Evolutionary conservation across 2,329 filamentous ascomycete genomes (phyloP).

Genomic region (Xylaria hypoxylon): DNA sequence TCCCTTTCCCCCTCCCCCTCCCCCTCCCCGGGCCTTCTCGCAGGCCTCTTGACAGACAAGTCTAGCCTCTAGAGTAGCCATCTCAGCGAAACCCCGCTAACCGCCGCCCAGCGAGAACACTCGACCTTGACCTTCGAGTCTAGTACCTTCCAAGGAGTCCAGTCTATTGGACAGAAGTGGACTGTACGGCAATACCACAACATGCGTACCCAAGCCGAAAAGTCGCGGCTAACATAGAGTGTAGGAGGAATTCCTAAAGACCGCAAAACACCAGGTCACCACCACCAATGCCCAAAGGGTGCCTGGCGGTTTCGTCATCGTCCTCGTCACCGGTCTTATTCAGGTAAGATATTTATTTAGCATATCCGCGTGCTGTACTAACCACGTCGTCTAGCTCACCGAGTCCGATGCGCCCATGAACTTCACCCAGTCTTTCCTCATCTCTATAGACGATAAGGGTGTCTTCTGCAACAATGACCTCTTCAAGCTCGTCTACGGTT

Average conservation of each 20-base stretch:
- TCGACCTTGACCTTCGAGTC: constrained; percentile 97
- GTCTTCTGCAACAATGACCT: constrained; percentile 90
- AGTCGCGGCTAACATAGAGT: constrained; percentile 21
- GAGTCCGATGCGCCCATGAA: constrained; percentile 88
- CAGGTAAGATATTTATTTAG: constrained; percentile 38
- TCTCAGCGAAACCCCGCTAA: constrained; percentile 36
- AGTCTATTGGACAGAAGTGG: constrained; percentile 82
- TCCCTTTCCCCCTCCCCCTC: too few relatives aligned
- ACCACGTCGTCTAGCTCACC: constrained; percentile 72
- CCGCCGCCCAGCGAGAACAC: constrained; percentile 70
- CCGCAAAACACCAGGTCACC: constrained; percentile 63
- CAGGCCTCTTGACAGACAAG: not conserved
- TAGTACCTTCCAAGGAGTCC: constrained; percentile 70
- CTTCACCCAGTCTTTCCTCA: constrained; percentile 91
- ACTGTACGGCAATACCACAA: constrained; percentile 64
- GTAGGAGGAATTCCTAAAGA: constrained; percentile 39
- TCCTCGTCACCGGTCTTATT: constrained; percentile 88
- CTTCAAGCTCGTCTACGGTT: constrained; percentile 87
- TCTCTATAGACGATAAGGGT: constrained; percentile 67
- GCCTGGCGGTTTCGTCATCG: constrained; percentile 76
- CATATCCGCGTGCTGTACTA: constrained; percentile 29
- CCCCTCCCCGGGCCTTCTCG: too few relatives aligned
- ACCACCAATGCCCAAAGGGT: constrained; percentile 89
- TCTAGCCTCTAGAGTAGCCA: constrained; percentile 3
- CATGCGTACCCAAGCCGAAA: not conserved